Evolutionary conservation across 1,139 yeast species (phyloP).

Genomic region (Scheffersomyces stambukii): DNA sequence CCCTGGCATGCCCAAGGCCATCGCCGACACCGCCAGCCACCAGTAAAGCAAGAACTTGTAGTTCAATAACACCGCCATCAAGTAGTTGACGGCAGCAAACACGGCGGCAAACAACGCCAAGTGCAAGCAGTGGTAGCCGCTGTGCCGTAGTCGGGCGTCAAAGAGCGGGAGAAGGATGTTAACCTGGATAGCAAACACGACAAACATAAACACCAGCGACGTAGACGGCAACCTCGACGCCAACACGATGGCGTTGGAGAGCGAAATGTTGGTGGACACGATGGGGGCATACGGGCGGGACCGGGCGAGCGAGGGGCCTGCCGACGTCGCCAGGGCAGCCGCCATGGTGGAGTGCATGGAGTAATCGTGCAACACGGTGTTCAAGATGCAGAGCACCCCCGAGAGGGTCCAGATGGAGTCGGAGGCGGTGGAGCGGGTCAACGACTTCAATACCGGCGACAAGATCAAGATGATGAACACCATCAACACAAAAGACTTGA

Average conservation of each 20-base stretch:
- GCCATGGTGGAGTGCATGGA: constrained; percentile 36
- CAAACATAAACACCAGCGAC: constrained; percentile 76
- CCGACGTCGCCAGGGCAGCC: too few relatives aligned
- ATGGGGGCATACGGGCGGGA: constrained; percentile 53
- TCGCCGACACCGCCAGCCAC: constrained; percentile 43
- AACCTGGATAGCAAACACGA: constrained; percentile 65
- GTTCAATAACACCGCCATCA: constrained; percentile 17
- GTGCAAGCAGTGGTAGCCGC: constrained; percentile 24
- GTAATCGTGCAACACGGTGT: constrained; percentile 67
- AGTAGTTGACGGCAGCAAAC: constrained; percentile 15
- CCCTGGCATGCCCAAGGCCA: constrained; percentile 60
- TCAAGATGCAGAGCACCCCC: constrained; percentile 67
- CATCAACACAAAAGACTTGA: constrained; percentile 65
- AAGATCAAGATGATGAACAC: constrained; percentile 68
- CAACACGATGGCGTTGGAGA: constrained; percentile 83
- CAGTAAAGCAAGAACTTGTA: constrained; percentile 41
- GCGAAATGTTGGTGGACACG: constrained; percentile 74
- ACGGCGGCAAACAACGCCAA: constrained; percentile 24
- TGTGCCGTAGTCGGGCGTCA: constrained; percentile 52
- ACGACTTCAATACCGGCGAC: constrained; percentile 85
- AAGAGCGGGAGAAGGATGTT: constrained; percentile 72
- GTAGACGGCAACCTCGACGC: constrained; percentile 80
- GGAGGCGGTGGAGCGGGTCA: constrained; percentile 84
- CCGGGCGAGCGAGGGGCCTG: constrained; percentile 5
- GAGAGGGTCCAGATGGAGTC: constrained; percentile 96